A percentile compares a stretch with the other conserved stretches of the same genome.
phyloP scores from a whole-genome alignment of 176 grass and related monocot genomes.

The Ampelocalamus luodianensis region DNA sequence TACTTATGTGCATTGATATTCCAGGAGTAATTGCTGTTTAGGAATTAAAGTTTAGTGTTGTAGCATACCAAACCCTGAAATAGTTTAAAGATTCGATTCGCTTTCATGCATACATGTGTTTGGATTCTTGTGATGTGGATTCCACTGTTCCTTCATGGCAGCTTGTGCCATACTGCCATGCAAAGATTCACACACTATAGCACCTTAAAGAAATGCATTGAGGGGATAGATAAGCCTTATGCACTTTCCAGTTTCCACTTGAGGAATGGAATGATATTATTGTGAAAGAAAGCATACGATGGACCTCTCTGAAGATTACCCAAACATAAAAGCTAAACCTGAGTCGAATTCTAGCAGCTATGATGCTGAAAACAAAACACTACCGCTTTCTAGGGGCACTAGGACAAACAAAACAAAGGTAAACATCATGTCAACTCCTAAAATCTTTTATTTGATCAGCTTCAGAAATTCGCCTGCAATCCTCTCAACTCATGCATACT shows the following conservation, averaged over 20 bases:
- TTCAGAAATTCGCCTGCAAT: neutral
- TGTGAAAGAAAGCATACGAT: neutral
- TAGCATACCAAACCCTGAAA: neutral
- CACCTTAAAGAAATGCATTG: neutral
- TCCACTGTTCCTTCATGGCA: neutral
- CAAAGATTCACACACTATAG: neutral
- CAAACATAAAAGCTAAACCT: neutral
- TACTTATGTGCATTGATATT: neutral
- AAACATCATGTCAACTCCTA: neutral
- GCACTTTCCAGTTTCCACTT: neutral
- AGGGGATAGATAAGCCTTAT: neutral
- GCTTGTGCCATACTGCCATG: neutral
- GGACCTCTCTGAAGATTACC: neutral
- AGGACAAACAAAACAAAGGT: neutral
- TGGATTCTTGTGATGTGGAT: neutral
- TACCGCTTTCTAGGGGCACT: neutral
- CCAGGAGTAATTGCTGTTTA: neutral
- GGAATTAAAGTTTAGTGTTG: neutral
- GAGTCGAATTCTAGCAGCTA: slow-evolving; percentile 5
- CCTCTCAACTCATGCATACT: slow-evolving; percentile 41
- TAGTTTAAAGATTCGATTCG: neutral
- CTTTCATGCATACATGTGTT: neutral
- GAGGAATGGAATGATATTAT: neutral
- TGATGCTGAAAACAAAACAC: slow-evolving; percentile 4
- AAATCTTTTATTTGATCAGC: slow-evolving; percentile 36